Conservation (phyloP, 176 grass and related monocot species). For the Tillandsia leiboldiana region DNA sequence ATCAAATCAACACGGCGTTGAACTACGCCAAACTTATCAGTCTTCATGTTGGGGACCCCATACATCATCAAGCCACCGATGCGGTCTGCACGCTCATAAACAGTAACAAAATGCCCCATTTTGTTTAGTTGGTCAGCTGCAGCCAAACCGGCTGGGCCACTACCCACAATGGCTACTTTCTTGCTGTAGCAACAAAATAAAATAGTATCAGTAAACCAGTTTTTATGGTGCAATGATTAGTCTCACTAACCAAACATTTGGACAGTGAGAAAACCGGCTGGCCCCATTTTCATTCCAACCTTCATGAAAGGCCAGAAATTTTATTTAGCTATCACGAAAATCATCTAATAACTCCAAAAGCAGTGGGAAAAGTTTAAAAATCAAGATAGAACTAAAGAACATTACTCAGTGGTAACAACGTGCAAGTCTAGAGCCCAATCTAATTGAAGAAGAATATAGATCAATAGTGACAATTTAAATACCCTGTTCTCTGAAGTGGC, state of each 20-base stretch:
- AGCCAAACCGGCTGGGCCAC: constrained; percentile 83
- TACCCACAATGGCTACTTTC: constrained; percentile 89
- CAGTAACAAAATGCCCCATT: constrained; percentile 94
- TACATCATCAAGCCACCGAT: constrained; percentile 99
- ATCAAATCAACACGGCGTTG: constrained; percentile 96
- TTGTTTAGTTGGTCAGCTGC: constrained; percentile 97
- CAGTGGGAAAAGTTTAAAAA: no score
- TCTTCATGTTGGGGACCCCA: constrained; percentile 99
- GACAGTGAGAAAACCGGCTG: neutral
- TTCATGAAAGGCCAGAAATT: neutral
- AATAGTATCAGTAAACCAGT: neutral
- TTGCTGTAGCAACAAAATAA: constrained; percentile 44
- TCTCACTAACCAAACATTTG: neutral
- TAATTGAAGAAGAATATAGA: neutral
- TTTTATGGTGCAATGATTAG: neutral
- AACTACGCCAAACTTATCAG: constrained; percentile 70
- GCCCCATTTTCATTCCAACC: neutral
- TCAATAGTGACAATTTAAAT: constrained; percentile 18
- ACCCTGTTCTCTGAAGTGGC: constrained; percentile 90
- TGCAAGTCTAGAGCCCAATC: neutral
- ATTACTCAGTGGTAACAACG: neutral
- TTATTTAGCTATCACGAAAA: neutral
- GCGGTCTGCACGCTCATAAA: constrained; percentile 88
- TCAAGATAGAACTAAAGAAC: neutral
- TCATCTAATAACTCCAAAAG: neutral